Percentiles rank a stretch among this genome's conserved stretches.
Evolutionary conservation across 805 yeast genomes (phyloP).

Genomic region (Suhomyces tanzawaensis): DNA sequence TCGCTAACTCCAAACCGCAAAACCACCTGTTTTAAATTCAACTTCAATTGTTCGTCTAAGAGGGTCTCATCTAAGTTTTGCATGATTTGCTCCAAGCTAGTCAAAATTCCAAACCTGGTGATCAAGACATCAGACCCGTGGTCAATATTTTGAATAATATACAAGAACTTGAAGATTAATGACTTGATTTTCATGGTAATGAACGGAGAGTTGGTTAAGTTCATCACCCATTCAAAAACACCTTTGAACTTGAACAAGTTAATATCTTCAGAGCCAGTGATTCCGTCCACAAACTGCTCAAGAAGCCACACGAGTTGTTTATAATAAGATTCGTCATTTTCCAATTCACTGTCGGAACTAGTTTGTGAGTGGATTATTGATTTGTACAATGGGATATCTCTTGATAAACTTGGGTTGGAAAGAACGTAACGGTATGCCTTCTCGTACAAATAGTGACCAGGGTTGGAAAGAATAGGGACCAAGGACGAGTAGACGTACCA

Average conservation of each 20-base stretch:
- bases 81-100: conserved; percentile 20
- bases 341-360: conserved; percentile 24
- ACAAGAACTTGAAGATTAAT: conserved; percentile 42
- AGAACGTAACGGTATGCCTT: conserved; percentile 65
- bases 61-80: conserved; percentile 10
- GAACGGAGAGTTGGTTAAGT: conserved; percentile 53
- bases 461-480: conserved; percentile 57
- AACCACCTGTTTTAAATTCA: conserved; percentile 47
- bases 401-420: conserved; percentile 46
- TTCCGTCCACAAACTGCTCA: conserved; percentile 45
- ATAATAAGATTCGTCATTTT: conserved; percentile 49
- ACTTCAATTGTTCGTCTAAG: conserved; percentile 26
- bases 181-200: conserved; percentile 37
- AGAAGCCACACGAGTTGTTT: conserved; percentile 69
- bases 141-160: conserved; percentile 49
- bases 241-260: conserved; percentile 50
- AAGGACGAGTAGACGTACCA: conserved; percentile 56
- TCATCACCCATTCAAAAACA: conserved; percentile 66
- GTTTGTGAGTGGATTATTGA: conserved; percentile 28
- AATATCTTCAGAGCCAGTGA: conserved; percentile 50
- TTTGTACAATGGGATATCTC: conserved; percentile 47
- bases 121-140: conserved; percentile 58
- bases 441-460: conserved; percentile 74
- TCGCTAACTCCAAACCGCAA: conserved; percentile 43
- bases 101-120: conserved; percentile 50